Base-by-base conservation (phyloP, 768 basidiomycete genomes). In the Megacollybia marginata region DNA sequence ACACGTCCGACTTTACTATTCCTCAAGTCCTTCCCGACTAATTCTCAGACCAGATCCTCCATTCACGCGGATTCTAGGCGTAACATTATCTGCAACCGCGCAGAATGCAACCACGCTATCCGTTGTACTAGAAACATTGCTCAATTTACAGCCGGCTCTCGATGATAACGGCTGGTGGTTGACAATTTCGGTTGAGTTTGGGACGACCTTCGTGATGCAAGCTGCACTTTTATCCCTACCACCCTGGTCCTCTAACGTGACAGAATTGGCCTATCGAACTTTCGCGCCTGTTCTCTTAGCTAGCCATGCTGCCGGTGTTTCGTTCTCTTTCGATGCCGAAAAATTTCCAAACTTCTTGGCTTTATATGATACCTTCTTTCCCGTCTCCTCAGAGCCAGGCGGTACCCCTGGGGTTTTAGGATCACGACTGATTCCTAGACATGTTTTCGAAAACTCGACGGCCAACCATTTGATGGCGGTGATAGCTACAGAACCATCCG, bases 371-470 rank as follows among this genome's bases (percentile, higher is more conserved):
- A 16, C 35, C 10, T 36, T 36, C 16, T 36, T 36, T 36, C 35
- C 35, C 10, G 10, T 16, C 16, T n/a, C n/a, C n/a, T n/a, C n/a
- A n/a, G 35, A 40, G 20, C 1, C 38, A 28, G 38, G 5, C 5
- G 50, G 50, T 32, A 19, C 9, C 42, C 28, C 50, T 9, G 13
- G 2, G 8, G 36, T 51, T 32, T 38, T 47, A 5, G 50, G 36
- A 11, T 51, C 50, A 20, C 50, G 46, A 33, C 50, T 51, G 28
- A 47, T 51, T 36, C 50, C 50, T 42, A 44, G 50, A n/a, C 46
- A 47, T 42, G 32, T 51, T 40, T 51, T 51, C 34, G 46, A 47
- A 46, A 51, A 47, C n/a, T 38, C 46, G 38, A 51, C 28, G 11
- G 46, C 50, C 36, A 47, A 44, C 4, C 28, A 35, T n/a, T 18